phyloP scores from a whole-genome alignment of 2,329 filamentous ascomycete genomes.

The Thielaviopsis punctulata region DNA sequence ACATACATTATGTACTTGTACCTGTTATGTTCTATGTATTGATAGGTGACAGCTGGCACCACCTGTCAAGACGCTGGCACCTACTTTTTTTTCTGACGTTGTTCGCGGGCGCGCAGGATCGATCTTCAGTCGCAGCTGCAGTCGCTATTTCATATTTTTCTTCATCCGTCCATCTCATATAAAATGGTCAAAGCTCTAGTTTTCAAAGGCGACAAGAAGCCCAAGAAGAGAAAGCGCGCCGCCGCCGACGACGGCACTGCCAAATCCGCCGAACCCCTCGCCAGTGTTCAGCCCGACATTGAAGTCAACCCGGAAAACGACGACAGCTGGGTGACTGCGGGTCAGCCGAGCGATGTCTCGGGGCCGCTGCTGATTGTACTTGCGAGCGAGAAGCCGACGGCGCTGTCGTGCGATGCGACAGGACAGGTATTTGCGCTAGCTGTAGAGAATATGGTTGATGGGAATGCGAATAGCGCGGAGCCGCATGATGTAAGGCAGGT shows the following conservation, averaged over 20 bases:
- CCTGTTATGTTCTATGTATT: no score
- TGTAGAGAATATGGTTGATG: constrained; percentile 79
- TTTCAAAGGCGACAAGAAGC: constrained; percentile 96
- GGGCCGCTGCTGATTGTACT: constrained; percentile 75
- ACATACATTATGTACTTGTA: no score
- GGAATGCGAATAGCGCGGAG: constrained; percentile 67
- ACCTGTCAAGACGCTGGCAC: background rate
- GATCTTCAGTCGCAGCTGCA: background rate
- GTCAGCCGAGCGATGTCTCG: constrained; percentile 52
- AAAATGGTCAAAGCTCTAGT: constrained; percentile 72
- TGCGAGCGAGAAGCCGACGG: constrained; percentile 53
- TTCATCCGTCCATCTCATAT: background rate
- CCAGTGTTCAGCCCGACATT: constrained; percentile 12
- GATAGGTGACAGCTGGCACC: no score
- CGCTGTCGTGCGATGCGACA: constrained; percentile 68
- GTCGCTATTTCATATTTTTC: background rate
- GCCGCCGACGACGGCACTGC: constrained; percentile 11
- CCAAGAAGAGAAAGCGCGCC: constrained; percentile 71
- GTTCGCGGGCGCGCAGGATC: background rate
- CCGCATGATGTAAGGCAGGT: constrained; percentile 93
- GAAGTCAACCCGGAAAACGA: constrained; percentile 36
- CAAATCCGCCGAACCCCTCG: background rate
- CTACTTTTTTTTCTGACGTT: background rate
- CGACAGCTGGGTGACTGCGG: constrained; percentile 84
- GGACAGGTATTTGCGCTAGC: constrained; percentile 71